Conservation (phyloP, 768 basidiomycete species). For the Austroboletus eburneus region DNA sequence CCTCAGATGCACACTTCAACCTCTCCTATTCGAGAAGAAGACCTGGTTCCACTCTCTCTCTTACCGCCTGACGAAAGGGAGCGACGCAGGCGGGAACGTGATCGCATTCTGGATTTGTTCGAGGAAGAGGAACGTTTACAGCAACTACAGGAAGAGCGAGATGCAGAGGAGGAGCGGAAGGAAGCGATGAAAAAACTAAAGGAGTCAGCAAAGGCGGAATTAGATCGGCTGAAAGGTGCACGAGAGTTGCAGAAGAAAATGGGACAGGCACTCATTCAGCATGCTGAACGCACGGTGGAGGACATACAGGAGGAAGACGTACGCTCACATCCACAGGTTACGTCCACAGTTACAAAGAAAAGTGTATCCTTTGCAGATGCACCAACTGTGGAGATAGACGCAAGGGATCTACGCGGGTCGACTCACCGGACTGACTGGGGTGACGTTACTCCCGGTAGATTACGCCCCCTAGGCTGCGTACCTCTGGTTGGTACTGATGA, state of each 20-base stretch:
- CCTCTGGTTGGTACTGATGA: slow-evolving; percentile 30
- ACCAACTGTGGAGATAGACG: slow-evolving; percentile 19
- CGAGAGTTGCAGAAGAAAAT: slow-evolving; percentile 70
- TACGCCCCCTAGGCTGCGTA: slow-evolving; percentile 38
- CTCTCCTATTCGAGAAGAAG: slow-evolving; percentile 35
- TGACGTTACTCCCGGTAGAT: slow-evolving; percentile 48
- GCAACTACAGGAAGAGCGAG: slow-evolving; percentile 37
- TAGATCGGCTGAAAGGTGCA: slow-evolving; percentile 35
- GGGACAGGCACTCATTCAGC: slow-evolving; percentile 61
- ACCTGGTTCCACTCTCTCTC: slow-evolving; percentile 43
- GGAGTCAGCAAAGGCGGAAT: slow-evolving; percentile 42
- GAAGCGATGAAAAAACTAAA: slow-evolving; percentile 50
- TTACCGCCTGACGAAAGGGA: slow-evolving; percentile 46
- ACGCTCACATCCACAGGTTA: slow-evolving; percentile 22
- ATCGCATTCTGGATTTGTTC: slow-evolving; percentile 60
- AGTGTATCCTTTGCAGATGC: slow-evolving; percentile 60
- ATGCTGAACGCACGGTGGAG: slow-evolving; percentile 36
- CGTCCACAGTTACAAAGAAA: slow-evolving; percentile 47
- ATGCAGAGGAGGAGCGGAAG: slow-evolving; percentile 39
- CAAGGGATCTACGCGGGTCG: slow-evolving; percentile 7
- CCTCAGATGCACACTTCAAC: slow-evolving; percentile 16
- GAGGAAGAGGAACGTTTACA: slow-evolving; percentile 65
- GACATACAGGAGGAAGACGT: slow-evolving; percentile 26
- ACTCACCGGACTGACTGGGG: slow-evolving; percentile 42
- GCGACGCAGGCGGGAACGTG: slow-evolving; percentile 52